Percentiles rank a stretch among this genome's conserved stretches.
Conservation (phyloP, 495 filamentous ascomycete genomes). For the Aspergillus cristatus region DNA sequence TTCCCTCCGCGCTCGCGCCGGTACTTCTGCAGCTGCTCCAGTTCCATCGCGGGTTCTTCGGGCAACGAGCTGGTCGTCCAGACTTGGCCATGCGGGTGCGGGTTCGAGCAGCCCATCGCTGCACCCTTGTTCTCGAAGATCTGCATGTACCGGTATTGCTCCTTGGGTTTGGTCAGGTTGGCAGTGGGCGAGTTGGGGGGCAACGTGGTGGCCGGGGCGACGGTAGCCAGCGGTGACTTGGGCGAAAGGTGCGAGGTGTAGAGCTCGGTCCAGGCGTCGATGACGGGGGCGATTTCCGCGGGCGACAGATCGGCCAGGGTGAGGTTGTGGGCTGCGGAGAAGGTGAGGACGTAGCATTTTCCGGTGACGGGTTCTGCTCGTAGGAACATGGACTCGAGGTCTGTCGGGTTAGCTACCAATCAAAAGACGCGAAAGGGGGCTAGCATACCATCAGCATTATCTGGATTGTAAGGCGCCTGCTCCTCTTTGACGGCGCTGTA, state of each 20-base stretch:
- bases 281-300: slow-evolving; percentile 59
- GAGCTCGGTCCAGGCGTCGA: slow-evolving; percentile 80
- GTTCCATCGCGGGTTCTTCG: slow-evolving; percentile 75
- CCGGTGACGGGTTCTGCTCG: slow-evolving; percentile 80
- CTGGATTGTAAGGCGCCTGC: slow-evolving; percentile 60
- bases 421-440: too few relatives aligned
- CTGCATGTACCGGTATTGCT: slow-evolving; percentile 94
- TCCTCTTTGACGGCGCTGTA: slow-evolving; percentile 95
- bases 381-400: slow-evolving; percentile 68
- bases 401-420: slow-evolving; percentile 26
- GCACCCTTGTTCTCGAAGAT: slow-evolving; percentile 99
- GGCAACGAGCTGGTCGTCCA: slow-evolving; percentile 89
- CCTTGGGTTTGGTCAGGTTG: slow-evolving; percentile 44
- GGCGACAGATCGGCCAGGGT: slow-evolving; percentile 81
- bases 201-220: slow-evolving; percentile 35
- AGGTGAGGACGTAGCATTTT: slow-evolving; percentile 96
- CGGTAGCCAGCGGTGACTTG: slow-evolving; percentile 52
- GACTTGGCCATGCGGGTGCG: slow-evolving; percentile 92
- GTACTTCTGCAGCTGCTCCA: slow-evolving; percentile 70
- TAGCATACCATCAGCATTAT: slow-evolving; percentile 39
- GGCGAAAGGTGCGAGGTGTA: slow-evolving; percentile 75
- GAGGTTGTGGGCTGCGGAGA: slow-evolving; percentile 79
- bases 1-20: slow-evolving; percentile 56
- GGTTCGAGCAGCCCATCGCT: slow-evolving; percentile 98
- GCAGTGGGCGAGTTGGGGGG: slow-evolving; percentile 38